Conservation (phyloP, 352 stramenopile species). For the Blastocystis hominis region DNA sequence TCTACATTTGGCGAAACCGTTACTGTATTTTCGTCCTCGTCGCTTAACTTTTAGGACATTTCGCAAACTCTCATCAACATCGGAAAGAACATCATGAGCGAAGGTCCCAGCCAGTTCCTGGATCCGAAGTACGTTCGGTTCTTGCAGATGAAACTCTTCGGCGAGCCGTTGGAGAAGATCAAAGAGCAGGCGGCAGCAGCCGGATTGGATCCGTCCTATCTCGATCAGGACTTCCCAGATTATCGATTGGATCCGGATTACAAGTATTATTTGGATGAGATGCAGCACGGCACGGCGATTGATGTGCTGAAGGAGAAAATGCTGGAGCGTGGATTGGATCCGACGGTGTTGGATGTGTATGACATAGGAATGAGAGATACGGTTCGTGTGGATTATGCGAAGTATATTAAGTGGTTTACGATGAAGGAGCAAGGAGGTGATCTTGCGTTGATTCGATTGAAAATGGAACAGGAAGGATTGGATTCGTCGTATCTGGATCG, state of each 20-base stretch:
- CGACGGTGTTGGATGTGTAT: constrained; percentile 40
- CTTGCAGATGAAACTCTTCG: constrained; percentile 35
- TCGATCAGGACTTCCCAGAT: constrained; percentile 47
- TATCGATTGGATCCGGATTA: constrained; percentile 16
- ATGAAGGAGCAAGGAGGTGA: constrained; percentile 12
- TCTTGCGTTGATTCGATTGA: not conserved
- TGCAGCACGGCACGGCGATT: not conserved
- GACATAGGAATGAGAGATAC: constrained; percentile 5
- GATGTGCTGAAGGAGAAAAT: constrained; percentile 47
- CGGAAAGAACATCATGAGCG: not conserved
- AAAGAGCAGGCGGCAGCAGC: constrained; percentile 14
- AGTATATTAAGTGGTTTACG: constrained; percentile 34
- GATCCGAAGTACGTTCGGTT: constrained; percentile 33
- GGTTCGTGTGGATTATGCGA: constrained; percentile 14
- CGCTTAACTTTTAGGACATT: not conserved
- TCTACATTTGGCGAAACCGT: not conserved
- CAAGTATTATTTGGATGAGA: constrained; percentile 12
- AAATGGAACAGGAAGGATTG: constrained; percentile 49
- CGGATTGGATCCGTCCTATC: constrained; percentile 11
- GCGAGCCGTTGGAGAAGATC: not conserved
- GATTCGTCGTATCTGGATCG: constrained; percentile 12
- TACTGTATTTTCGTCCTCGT: not conserved
- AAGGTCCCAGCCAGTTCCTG: not conserved
- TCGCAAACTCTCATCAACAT: not conserved
- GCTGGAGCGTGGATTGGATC: constrained; percentile 6